Conservation (phyloP, 2,329 filamentous ascomycete species). For the Dothidotthia symphoricarpi region DNA sequence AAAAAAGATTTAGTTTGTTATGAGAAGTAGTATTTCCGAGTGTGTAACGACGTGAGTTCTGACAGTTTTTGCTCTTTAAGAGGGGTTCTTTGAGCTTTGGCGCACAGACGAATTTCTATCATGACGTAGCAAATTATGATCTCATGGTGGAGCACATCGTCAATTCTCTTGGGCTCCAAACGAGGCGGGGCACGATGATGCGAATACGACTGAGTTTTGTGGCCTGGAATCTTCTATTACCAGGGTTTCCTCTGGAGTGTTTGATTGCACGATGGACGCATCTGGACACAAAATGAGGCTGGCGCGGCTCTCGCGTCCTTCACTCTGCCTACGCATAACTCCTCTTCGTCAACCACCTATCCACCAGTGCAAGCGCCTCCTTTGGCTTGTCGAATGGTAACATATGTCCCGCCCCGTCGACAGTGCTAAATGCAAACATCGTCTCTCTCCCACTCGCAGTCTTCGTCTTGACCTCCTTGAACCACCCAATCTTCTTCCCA, state of each 20-base stretch:
- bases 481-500: slow-evolving; percentile 33
- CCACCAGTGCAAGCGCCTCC: slow-evolving; percentile 31
- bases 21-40: not conserved
- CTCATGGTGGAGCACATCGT: slow-evolving; percentile 26
- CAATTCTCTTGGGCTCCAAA: slow-evolving; percentile 17
- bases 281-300: too few species aligned
- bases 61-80: slow-evolving; percentile 8
- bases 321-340: slow-evolving; percentile 25
- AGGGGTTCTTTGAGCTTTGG: slow-evolving; percentile 9
- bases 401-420: slow-evolving; percentile 47
- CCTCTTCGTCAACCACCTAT: slow-evolving; percentile 30
- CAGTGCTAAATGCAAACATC: slow-evolving; percentile 37
- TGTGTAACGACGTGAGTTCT: not conserved
- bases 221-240: slow-evolving; percentile 1
- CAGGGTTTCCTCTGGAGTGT: not conserved
- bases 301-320: too few species aligned
- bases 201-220: slow-evolving; percentile 4
- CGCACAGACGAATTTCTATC: not conserved
- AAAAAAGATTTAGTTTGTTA: not conserved
- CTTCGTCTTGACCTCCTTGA: slow-evolving; percentile 34
- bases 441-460: slow-evolving; percentile 29
- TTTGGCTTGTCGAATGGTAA: slow-evolving; percentile 39
- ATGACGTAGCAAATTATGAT: slow-evolving; percentile 26
- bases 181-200: slow-evolving; percentile 11
- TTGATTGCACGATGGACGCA: slow-evolving; percentile 3